These are phyloP conservation scores for Aspergillus sclerotiicarbonarius DNA, from an alignment of 495 filamentous ascomycete genomes.

Conservation along the genomic window DNA sequence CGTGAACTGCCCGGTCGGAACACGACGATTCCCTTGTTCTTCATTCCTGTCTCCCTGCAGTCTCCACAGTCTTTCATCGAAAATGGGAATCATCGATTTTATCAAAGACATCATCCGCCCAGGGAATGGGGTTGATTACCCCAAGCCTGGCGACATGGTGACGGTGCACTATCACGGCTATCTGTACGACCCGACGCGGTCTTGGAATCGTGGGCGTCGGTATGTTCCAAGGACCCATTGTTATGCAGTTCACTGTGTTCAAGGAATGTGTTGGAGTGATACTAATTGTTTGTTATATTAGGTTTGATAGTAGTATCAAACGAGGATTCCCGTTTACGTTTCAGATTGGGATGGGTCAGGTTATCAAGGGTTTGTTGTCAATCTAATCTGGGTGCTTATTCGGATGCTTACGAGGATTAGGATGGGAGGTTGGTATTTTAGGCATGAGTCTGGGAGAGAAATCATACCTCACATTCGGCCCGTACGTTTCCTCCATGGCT, in stretches of 20 bases:
- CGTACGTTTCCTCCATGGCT: conserved; percentile 12
- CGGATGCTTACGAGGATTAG: not conserved
- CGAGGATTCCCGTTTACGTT: conserved; percentile 21
- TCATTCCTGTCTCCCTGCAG: too few relatives aligned
- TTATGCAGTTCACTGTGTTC: not conserved
- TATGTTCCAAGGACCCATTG: conserved; percentile 20
- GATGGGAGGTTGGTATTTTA: conserved; percentile 23
- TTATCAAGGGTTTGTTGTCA: conserved; percentile 19
- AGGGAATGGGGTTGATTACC: conserved; percentile 50
- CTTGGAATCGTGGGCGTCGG: conserved; percentile 41
- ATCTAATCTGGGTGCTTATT: not conserved
- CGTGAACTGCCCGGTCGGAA: too few relatives aligned
- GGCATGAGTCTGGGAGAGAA: conserved; percentile 26
- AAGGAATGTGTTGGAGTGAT: not conserved
- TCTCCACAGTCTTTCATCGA: too few relatives aligned
- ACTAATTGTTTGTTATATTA: not conserved
- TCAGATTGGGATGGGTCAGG: conserved; percentile 20
- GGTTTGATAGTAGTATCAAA: conserved; percentile 27
- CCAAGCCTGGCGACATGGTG: conserved; percentile 59
- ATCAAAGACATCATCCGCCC: conserved; percentile 33
- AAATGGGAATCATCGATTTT: conserved; percentile 46
- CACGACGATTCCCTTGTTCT: too few relatives aligned
- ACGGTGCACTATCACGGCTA: conserved; percentile 75
- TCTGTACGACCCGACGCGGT: conserved; percentile 58
- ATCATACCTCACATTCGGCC: conserved; percentile 23